Evolutionary conservation across 2,329 filamentous ascomycete species (phyloP), one percentile per base, ranked within the genome.

Genomic region (Fusarium proliferatum): DNA sequence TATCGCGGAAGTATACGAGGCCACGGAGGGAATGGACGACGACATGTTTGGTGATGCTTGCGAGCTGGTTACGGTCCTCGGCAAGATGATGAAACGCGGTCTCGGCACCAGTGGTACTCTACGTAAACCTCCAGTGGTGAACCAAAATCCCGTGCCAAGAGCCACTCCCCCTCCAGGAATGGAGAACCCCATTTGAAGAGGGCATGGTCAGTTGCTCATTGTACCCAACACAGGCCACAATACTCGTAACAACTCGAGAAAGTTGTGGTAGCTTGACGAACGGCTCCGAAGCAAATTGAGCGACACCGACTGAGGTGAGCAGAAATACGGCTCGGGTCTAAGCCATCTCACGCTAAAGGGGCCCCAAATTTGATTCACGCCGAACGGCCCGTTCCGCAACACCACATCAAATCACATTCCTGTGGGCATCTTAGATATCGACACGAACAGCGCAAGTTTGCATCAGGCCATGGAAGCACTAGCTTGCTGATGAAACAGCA

Each of bases 31-130:
- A 26, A 96, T 98, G 90, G 94, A 97, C 67, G 95, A 98, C 78
- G 94, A 97, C 75, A 97, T 96, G 86, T 99, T 98, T 80, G 90
- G 93, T 73, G 96, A 98, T 81, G 94, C 95, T 0, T 95, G 94
- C 65, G 93, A 96, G 78, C 87, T 98, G 17, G 95, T 98, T 13
- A 92, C 93, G 2, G 91, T 96, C 1, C 82, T 98, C 2, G 94
- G 94, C 11, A 94, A 92, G 78, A 96, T 98, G 91, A 94, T 95
- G 88, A 95, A 93, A 83, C 89, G 94, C 56, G 92, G 92, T 4
- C 80, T 90, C 6, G 84, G 82, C 9, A 81, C 83, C 6, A 82
- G 76, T 66, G 81, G 81, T 33, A 81, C 81, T 9, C 38, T 72
- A 21, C 76, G 77, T 58, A 84, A 81, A 64, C 80, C 76, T n/a